Base-by-base conservation (phyloP, 352 stramenopile genomes). In the Pythium brachiatum region DNA sequence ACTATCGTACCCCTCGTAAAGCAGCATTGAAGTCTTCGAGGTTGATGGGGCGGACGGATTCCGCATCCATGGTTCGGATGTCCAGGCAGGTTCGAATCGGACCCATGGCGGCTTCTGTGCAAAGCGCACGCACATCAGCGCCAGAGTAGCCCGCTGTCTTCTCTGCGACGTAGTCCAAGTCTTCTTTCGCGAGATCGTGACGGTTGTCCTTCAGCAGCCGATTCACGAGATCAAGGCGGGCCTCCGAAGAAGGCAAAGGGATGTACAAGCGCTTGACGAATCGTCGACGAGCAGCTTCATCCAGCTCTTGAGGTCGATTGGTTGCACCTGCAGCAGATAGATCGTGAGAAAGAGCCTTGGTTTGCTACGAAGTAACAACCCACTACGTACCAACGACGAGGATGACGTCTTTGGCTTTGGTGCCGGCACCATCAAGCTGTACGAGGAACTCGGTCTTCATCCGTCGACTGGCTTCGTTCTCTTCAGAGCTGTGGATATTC, bases 391-490 rank as follows among this genome's bases (percentile, higher is more conserved):
- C 86, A 51, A 95, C 81, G 57, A 95, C 86, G 2, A 95, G 79
- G 15, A 99, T 94, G 16, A 97, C 83, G 27, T 97, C 95, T 61
- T 93, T 89, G 15, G 87, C 80, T 61, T 89, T 91, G 12, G 93
- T 98, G 23, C 95, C 90, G 16, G 91, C 91, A 59, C 95, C 97
- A 75, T 99, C 97, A 21, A 99, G 79, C 74, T 99, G 96, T 1
- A 99, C 96, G 3, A 99, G 77, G 75, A 99, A 99, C 72, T 99
- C 97, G 0, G 97, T 99, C 73, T 99, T 99, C 69, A 99, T 98
- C 21, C 97, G 76, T 26, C 97, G 72, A 75, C 89, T 98, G 2
- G 96, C 96, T 80, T 99, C 97, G 66, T 99, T 99, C 65, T 99
- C 97, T 69, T 98, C 94, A 0, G 90, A 92, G 34, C 86, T 94